These are phyloP conservation scores for Fusarium napiforme DNA, from an alignment of 2,329 filamentous ascomycete genomes.

Conservation along the genomic window DNA sequence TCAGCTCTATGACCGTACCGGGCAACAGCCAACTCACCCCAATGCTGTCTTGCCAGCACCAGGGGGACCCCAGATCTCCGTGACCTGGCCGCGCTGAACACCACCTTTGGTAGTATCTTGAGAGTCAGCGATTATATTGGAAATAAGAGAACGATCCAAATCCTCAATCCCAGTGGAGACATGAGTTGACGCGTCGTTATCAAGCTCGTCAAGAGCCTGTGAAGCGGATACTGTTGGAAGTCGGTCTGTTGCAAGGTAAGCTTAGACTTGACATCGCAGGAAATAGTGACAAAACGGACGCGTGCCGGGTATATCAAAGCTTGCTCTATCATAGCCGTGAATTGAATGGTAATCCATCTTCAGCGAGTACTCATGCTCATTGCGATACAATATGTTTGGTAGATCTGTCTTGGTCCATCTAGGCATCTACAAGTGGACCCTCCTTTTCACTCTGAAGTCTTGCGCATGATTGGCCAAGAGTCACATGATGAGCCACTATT, in stretches of 20 bases:
- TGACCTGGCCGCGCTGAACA: slow-evolving; percentile 79
- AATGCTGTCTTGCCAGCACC: slow-evolving; percentile 87
- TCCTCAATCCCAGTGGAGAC: slow-evolving; percentile 66
- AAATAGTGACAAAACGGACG: slow-evolving; percentile 55
- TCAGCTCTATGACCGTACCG: slow-evolving; percentile 28
- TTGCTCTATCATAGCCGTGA: slow-evolving; percentile 70
- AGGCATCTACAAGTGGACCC: slow-evolving; percentile 24
- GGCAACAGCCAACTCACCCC: slow-evolving; percentile 65
- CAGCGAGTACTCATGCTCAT: slow-evolving; percentile 41
- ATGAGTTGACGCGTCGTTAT: slow-evolving; percentile 59
- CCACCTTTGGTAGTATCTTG: slow-evolving; percentile 58
- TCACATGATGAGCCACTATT: slow-evolving; percentile 32
- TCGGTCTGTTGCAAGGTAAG: slow-evolving; percentile 65
- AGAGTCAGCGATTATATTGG: slow-evolving; percentile 17
- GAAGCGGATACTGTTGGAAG: slow-evolving; percentile 82
- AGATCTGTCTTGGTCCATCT: slow-evolving; percentile 23
- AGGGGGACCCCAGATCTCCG: slow-evolving; percentile 88
- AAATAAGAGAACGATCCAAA: slow-evolving; percentile 61
- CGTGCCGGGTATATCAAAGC: slow-evolving; percentile 65
- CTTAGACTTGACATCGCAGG: slow-evolving; percentile 1
- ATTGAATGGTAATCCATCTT: slow-evolving; percentile 69
- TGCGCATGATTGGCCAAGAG: background rate
- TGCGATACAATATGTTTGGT: slow-evolving; percentile 26
- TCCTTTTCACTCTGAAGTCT: background rate
- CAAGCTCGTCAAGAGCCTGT: slow-evolving; percentile 72